Evolutionary conservation across 1,139 yeast species (phyloP).

Genomic region (Candida pseudoviswanathii): DNA sequence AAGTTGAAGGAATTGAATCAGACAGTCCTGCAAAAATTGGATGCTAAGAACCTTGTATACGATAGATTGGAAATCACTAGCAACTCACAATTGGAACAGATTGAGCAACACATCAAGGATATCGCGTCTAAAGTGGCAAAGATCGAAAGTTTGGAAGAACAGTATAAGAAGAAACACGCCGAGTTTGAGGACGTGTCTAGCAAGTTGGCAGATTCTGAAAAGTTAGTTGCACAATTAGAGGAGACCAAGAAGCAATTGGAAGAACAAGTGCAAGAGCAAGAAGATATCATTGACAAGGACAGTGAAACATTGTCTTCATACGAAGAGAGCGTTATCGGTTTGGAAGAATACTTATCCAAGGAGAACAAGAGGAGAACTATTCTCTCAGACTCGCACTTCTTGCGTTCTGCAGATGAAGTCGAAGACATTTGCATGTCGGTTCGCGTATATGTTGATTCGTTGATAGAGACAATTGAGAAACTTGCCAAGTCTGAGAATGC

Average conservation of each 20-base stretch:
- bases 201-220: slow-evolving; percentile 9
- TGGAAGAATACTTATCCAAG: background rate
- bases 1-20: slow-evolving; percentile 11
- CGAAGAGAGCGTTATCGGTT: background rate
- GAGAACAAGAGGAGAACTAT: background rate
- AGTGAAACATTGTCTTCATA: background rate
- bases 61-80: slow-evolving; percentile 7
- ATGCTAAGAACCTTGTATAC: slow-evolving; percentile 4
- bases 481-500: background rate
- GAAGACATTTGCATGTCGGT: background rate
- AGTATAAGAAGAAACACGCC: slow-evolving; percentile 4
- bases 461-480: background rate
- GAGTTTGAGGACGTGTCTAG: slow-evolving; percentile 10
- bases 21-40: slow-evolving; percentile 8
- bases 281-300: background rate
- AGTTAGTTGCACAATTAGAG: slow-evolving; percentile 9
- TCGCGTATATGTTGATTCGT: slow-evolving; percentile 2
- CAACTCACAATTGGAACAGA: slow-evolving; percentile 7
- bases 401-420: background rate
- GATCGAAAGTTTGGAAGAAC: slow-evolving; percentile 6
- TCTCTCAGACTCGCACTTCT: background rate
- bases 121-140: background rate
- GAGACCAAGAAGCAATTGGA: slow-evolving; percentile 10
- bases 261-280: slow-evolving; percentile 5
- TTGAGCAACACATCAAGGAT: slow-evolving; percentile 9